Evolutionary conservation across 2,329 filamentous ascomycete species (phyloP).

Genomic region (Cryphonectria radicalis): DNA sequence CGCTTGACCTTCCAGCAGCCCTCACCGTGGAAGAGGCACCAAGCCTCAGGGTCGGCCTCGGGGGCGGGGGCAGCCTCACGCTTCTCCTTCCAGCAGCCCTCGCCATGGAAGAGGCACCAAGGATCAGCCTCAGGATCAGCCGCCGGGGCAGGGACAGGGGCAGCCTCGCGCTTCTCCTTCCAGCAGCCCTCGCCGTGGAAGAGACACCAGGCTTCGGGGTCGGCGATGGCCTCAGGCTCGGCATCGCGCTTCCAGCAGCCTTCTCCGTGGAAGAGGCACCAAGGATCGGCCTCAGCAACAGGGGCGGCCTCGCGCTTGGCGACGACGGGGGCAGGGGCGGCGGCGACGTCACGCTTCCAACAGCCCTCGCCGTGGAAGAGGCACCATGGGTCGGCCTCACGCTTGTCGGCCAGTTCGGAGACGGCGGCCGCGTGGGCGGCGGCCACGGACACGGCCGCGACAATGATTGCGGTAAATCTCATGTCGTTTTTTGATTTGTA

Average conservation of each 20-base stretch:
- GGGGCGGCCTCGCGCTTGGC: slow-evolving; percentile 21
- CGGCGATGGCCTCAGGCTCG: slow-evolving; percentile 31
- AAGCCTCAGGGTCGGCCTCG: slow-evolving; percentile 34
- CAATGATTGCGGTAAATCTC: slow-evolving; percentile 37
- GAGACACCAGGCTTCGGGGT: slow-evolving; percentile 38
- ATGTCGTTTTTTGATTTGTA: slow-evolving; percentile 32
- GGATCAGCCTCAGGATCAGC: slow-evolving; percentile 25
- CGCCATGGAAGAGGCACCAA: slow-evolving; percentile 24
- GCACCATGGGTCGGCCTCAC: slow-evolving; percentile 39
- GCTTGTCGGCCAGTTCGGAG: slow-evolving; percentile 32
- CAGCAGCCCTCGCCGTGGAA: slow-evolving; percentile 42
- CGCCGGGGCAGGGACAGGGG: slow-evolving; percentile 24
- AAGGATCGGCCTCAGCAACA: slow-evolving; percentile 26
- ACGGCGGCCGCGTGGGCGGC: slow-evolving; percentile 37
- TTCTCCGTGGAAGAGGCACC: slow-evolving; percentile 35
- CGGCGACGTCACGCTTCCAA: slow-evolving; percentile 48
- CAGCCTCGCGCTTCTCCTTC: slow-evolving; percentile 32
- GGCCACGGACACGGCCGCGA: slow-evolving; percentile 33
- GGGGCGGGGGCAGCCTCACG: slow-evolving; percentile 30
- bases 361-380: slow-evolving; percentile 45
- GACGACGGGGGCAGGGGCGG: slow-evolving; percentile 25
- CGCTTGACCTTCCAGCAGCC: slow-evolving; percentile 50
- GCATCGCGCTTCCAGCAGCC: slow-evolving; percentile 42
- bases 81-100: slow-evolving; percentile 35
- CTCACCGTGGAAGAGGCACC: slow-evolving; percentile 44